These are phyloP conservation scores for Lentinula edodes DNA, from an alignment of 768 basidiomycete genomes.

Conservation along the genomic window DNA sequence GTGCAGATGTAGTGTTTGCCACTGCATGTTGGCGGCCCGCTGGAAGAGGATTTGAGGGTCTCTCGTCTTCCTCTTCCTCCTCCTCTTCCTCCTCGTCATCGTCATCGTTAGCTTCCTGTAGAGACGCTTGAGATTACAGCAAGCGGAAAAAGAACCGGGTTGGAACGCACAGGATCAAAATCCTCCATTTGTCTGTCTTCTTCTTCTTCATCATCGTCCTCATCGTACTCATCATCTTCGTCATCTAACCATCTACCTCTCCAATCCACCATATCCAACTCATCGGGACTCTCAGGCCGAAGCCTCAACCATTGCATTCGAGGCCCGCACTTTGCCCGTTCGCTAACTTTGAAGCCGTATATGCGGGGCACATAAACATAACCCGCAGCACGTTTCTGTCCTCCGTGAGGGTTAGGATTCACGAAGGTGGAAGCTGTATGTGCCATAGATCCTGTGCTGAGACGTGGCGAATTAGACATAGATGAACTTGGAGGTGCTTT, in stretches of 20 bases:
- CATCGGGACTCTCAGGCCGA: conserved; percentile 73
- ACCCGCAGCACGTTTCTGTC: conserved; percentile 83
- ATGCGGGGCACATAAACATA: conserved; percentile 88
- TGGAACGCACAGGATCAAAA: conserved; percentile 66
- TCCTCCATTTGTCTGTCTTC: conserved; percentile 79
- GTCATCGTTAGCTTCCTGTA: conserved; percentile 38
- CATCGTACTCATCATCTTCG: conserved; percentile 67
- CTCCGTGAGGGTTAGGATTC: conserved; percentile 86
- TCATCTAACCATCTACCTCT: conserved; percentile 82
- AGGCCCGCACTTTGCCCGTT: conserved; percentile 90
- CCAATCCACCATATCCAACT: conserved; percentile 87
- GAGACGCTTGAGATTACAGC: neutral
- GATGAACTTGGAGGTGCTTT: conserved; percentile 59
- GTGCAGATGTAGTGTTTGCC: neutral
- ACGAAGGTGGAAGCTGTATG: conserved; percentile 53
- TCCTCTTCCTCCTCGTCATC: conserved; percentile 51
- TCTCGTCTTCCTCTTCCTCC: conserved; percentile 41
- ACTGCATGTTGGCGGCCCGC: neutral
- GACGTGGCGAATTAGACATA: conserved; percentile 49
- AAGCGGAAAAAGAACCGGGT: neutral
- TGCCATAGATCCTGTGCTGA: conserved; percentile 40
- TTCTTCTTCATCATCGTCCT: conserved; percentile 43
- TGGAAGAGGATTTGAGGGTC: neutral
- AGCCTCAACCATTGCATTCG: conserved; percentile 95
- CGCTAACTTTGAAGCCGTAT: conserved; percentile 97